Evolutionary conservation across 208 protist species (phyloP).

Genomic region (Vickermania ingenoplastis): DNA sequence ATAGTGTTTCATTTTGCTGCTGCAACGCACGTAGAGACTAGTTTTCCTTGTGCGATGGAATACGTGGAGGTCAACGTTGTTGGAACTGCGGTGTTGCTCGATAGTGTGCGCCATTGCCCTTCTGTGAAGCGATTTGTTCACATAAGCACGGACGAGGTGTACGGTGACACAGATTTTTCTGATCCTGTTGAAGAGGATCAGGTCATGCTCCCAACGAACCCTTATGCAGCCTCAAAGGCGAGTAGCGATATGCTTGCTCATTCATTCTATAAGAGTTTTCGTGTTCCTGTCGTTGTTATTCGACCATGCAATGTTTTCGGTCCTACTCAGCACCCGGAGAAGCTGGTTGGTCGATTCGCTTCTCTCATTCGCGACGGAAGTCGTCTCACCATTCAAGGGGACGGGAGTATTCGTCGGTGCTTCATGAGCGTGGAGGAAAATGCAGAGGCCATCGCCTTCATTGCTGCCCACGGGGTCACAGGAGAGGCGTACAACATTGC

Average conservation of each 20-base stretch:
- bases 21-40: slow-evolving; percentile 91
- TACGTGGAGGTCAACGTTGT: slow-evolving; percentile 92
- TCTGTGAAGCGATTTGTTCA: slow-evolving; percentile 91
- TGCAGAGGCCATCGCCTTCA: slow-evolving; percentile 43
- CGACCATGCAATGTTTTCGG: slow-evolving; percentile 93
- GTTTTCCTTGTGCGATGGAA: slow-evolving; percentile 87
- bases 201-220: slow-evolving; percentile 91
- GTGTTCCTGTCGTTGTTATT: slow-evolving; percentile 91
- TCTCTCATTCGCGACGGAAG: slow-evolving; percentile 23
- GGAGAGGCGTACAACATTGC: slow-evolving; percentile 84
- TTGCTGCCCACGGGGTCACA: slow-evolving; percentile 56
- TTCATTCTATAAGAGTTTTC: slow-evolving; percentile 84
- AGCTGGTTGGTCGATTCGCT: slow-evolving; percentile 85
- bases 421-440: slow-evolving; percentile 76
- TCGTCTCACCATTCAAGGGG: slow-evolving; percentile 51
- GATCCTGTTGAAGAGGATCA: slow-evolving; percentile 22
- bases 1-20: slow-evolving; percentile 94
- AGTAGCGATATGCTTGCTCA: slow-evolving; percentile 69
- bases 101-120: slow-evolving; percentile 44
- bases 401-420: slow-evolving; percentile 27
- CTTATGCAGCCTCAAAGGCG: slow-evolving; percentile 90
- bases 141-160: slow-evolving; percentile 95
- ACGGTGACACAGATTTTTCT: slow-evolving; percentile 64
- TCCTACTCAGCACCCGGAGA: slow-evolving; percentile 86
- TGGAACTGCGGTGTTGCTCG: slow-evolving; percentile 92